phyloP scores from a whole-genome alignment of 2,329 filamentous ascomycete genomes.

The Ascochyta rabiei region DNA sequence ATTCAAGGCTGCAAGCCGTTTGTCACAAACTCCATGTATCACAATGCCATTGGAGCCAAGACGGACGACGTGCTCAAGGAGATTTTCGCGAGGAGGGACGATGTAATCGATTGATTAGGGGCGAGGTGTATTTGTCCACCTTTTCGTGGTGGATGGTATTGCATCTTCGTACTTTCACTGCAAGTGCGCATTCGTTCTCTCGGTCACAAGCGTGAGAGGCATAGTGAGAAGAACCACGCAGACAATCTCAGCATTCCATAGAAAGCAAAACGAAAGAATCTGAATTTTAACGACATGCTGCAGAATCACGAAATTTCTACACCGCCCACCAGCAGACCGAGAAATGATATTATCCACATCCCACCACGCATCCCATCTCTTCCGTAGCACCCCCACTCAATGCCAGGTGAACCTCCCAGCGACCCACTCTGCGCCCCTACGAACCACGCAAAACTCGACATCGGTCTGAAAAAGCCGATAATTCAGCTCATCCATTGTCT shows the following conservation, averaged over 20 bases:
- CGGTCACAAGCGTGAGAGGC: no score
- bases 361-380: neutral
- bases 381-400: neutral
- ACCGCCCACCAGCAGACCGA: neutral
- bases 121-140: no score
- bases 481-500: conserved; percentile 8
- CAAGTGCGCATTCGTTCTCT: no score
- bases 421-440: conserved; percentile 1
- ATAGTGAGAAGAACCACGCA: no score
- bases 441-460: conserved; percentile 2
- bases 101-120: conserved; percentile 65
- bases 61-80: conserved; percentile 77
- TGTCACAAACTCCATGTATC: conserved; percentile 86
- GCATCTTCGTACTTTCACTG: no score
- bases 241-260: no score
- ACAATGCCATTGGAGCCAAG: conserved; percentile 77
- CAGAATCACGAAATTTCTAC: no score
- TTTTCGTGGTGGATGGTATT: no score
- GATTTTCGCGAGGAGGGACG: conserved; percentile 78
- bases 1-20: conserved; percentile 81
- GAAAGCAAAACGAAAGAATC: no score
- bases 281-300: no score
- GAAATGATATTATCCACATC: neutral
- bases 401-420: conserved; percentile 15
- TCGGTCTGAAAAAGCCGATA: conserved; percentile 11